Base-by-base conservation (phyloP, 202 grass and related monocot species). In the Panicum virgatum region DNA sequence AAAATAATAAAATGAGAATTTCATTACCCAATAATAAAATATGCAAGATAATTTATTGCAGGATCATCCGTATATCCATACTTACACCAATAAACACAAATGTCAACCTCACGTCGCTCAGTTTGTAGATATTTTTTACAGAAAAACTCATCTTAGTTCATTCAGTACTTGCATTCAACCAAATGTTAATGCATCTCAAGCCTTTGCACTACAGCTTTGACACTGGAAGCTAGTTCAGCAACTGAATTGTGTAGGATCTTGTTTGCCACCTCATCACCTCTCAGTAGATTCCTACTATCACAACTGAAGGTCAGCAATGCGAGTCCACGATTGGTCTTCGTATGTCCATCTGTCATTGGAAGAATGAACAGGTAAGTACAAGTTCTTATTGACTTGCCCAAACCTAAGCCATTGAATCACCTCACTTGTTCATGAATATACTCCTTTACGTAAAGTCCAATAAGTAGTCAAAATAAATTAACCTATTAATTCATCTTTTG, bases 251-350 rank as follows among this genome's bases (percentile, higher is more conserved):
- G 71, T 72, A 94, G 69, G 30, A 94, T 91, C 71, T 81, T 86
- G 78, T 91, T 91, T 77, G 92, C 84, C 72, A 94, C 84, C 82
- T 94, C 89, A 80, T 94, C 92, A 38, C 87, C 22, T 76, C 80
- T 91, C 89, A 56, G 92, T 89, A 74, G 89, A 89, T 62, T 86
- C n/a, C n/a, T n/a, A n/a, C 60, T 77, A 94, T 80, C 64, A 94
- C 92, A 8, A 89, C 78, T 0, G 89, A 73, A 94, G 85, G 37
- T 89, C 89, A 52, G 89, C 92, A 65, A 91, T 94, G 15, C 92
- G 89, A n/a, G 92, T 89, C 92, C 92, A 94, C 23, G 92, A 89
- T 59, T 88, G 87, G 65, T 89, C 92, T 82, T 91, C 92, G n/a
- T 91, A 94, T 43, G 92, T 91, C 89, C 92, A 94, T 26, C 92